Evolutionary conservation across 2,329 filamentous ascomycete species (phyloP).

Genomic region (Ophidiomyces ophidiicola): DNA sequence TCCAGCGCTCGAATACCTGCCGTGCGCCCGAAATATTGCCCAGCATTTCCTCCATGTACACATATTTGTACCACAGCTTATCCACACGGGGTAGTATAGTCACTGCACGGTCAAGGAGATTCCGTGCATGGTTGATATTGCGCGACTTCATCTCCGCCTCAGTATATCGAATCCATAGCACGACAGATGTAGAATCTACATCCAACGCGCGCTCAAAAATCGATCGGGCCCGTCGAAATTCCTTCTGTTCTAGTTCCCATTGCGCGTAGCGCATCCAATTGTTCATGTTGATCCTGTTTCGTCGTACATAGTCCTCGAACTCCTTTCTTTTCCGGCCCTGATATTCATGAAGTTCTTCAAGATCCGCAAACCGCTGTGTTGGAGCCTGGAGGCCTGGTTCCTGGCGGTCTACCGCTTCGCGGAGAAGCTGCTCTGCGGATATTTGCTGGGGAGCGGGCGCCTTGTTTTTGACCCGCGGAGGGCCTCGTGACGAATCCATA

Average conservation of each 20-base stretch:
- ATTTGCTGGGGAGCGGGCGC: slow-evolving; percentile 81
- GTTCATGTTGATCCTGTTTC: slow-evolving; percentile 90
- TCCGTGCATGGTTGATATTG: slow-evolving; percentile 94
- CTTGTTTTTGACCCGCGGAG: slow-evolving; percentile 98
- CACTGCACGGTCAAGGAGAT: slow-evolving; percentile 87
- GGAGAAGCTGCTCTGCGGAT: slow-evolving; percentile 89
- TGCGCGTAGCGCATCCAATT: slow-evolving; percentile 98
- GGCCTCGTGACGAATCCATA: slow-evolving; percentile 86
- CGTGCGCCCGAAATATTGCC: slow-evolving; percentile 85
- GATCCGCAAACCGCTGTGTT: slow-evolving; percentile 85
- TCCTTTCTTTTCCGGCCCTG: slow-evolving; percentile 92
- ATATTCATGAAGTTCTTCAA: slow-evolving; percentile 96
- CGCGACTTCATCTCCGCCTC: slow-evolving; percentile 91
- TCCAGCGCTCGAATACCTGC: slow-evolving; percentile 94
- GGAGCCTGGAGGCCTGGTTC: slow-evolving; percentile 78
- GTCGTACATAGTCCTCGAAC: slow-evolving; percentile 94
- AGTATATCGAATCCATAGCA: slow-evolving; percentile 84
- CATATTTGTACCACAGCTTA: slow-evolving; percentile 99
- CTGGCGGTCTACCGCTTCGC: slow-evolving; percentile 93
- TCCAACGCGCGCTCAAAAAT: slow-evolving; percentile 93
- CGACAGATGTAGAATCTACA: slow-evolving; percentile 74
- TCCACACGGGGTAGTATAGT: slow-evolving; percentile 81
- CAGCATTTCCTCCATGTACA: slow-evolving; percentile 96
- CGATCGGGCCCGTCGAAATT: slow-evolving; percentile 79
- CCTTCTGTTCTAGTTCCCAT: slow-evolving; percentile 97